Evolutionary conservation across 1,139 yeast species (phyloP), one percentile per base, ranked within the genome.

Genomic region (Yamadazyma diddensiae): DNA sequence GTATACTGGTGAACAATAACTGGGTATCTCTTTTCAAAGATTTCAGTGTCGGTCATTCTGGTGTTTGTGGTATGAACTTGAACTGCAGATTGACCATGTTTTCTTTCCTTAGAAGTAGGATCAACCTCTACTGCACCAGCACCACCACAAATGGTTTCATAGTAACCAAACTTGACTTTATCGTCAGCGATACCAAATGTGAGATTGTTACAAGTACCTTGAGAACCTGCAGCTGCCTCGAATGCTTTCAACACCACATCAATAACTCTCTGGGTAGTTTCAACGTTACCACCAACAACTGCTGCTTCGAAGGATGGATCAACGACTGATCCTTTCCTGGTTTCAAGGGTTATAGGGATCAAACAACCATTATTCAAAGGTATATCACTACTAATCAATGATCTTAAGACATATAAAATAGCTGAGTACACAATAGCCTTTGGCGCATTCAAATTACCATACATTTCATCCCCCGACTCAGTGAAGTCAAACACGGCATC

Each of bases 231-330:
- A 51, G 84, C 82, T 5, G 85, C 84, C 40, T 73, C 70, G 51
- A 85, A 84, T 0, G 94, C 87, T 46, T 77, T 77, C 47, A 86
- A 65, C 38, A 85, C 72, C 3, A 82, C 88, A 55, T 85, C 95
- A 2, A 87, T 83, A 26, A 86, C 78, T 40, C 94, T 68, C 56
- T 86, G 95, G 2, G 92, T 79, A 0, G 95, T 85, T 55, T 82
- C 82, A n/a, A 84, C 94, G 52, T 85, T 86, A 6, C 94, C 94
- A 18, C 94, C 95, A 7, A 84, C 94, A 3, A 83, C 88, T 1
- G 95, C 95, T 12, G 92, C 92, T 29, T 82, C 86, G 24, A 67
- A 70, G 2, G 81, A 70, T 3, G 95, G 95, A 28, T 79, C 68
- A 16, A 86, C 69, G 5, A 86, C 68, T 1, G 86, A 75, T 0